Base-by-base conservation (phyloP, 2,329 filamentous ascomycete genomes). In the Reticulascus tulasneorum region DNA sequence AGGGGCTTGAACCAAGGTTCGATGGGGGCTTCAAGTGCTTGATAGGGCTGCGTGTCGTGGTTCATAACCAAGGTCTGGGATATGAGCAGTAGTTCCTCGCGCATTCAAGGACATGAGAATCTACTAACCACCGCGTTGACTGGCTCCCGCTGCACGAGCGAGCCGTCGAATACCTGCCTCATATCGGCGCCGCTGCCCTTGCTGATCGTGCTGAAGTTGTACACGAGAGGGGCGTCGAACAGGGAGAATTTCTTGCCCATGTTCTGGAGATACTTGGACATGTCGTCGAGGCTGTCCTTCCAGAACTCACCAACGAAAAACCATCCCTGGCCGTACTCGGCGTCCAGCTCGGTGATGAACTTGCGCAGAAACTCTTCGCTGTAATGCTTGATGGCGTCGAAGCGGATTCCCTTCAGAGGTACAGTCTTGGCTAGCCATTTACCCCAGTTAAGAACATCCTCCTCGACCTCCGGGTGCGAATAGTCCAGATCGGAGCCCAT, bases 401-500 rank as follows among this genome's bases (percentile, higher is more conserved):
- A 71, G 13, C 84, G 70, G 55, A 87, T 80, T 1, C 82, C 83
- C 42, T 72, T 68, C 9, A 87, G 61, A 0, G 74, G 73, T 0
- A 85, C 53, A 40, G 80, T 66, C 6, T 73, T 62, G 1, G 73
- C 70, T 38, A 88, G 67, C 84, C 84, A 88, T 5, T 71, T 62
- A 3, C 77, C 79, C 84, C 83, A 87, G 33, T 70, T 66, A 35
- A 81, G 64, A 5, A 86, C 71, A 45, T 87, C 84, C 5, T 70
- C 56, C 22, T 69, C 66, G 9, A 86, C 82, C 47, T 84, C 82
- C 0, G 68, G 66, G 38, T 84, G 71, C 3, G 63, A 58, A 53
- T 83, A 82, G 55, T 86, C 82, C 24, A 87, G 56, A 54, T 87
- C 78, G 6, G 79, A 77, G 47, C 84, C 86, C 79, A 87, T 85